Evolutionary conservation across 768 basidiomycete species (phyloP).

Genomic region (Russula compacta): DNA sequence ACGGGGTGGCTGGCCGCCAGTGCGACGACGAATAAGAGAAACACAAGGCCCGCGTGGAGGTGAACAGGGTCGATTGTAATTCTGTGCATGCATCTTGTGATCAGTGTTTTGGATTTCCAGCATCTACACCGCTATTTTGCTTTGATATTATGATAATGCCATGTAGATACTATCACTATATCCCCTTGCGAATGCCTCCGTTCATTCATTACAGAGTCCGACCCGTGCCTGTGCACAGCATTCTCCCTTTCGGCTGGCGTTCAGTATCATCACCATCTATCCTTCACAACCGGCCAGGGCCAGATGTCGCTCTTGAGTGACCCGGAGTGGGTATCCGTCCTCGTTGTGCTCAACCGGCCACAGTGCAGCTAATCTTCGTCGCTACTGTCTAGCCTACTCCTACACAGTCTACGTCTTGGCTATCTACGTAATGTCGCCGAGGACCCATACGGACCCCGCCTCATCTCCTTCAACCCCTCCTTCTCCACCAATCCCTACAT

Average conservation of each 20-base stretch:
- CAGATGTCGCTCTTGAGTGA: constrained; percentile 20
- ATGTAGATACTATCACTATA: neutral
- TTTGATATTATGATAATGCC: neutral
- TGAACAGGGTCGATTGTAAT: neutral
- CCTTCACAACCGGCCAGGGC: neutral
- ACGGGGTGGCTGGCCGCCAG: constrained; percentile 26
- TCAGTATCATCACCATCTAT: neutral
- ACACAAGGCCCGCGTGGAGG: constrained; percentile 21
- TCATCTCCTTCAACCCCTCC: constrained; percentile 71
- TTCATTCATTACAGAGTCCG: too few species aligned
- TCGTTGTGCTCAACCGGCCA: neutral
- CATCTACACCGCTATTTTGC: neutral
- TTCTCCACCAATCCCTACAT: constrained; percentile 81
- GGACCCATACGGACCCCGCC: constrained; percentile 73
- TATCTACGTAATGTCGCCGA: constrained; percentile 85
- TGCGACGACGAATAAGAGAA: neutral
- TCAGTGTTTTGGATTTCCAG: neutral
- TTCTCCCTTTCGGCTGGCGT: neutral
- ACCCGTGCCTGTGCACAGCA: neutral
- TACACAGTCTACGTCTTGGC: constrained; percentile 76
- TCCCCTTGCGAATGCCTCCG: neutral
- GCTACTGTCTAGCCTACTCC: constrained; percentile 44
- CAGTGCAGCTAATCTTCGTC: neutral
- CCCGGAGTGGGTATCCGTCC: constrained; percentile 12
- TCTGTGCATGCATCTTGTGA: neutral